Evolutionary conservation across 2,329 filamentous ascomycete species (phyloP), one percentile per base, ranked within the genome.

Genomic region (Penicillium sp.): DNA sequence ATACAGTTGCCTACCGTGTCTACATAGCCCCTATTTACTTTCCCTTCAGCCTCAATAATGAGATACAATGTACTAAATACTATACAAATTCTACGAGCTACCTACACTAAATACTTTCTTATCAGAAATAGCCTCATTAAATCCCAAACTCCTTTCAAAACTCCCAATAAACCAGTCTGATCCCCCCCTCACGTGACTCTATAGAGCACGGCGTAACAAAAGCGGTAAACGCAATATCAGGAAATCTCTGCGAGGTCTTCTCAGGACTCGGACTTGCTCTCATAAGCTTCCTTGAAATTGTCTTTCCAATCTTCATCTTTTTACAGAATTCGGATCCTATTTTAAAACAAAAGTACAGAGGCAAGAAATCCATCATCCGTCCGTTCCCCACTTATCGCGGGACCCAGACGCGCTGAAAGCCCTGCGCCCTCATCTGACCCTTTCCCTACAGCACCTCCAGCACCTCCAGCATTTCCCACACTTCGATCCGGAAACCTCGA

Each of bases 351-450:
- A 50, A 39, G 36, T 33, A 9, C 39, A 45, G 21, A 52, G 39
- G 50, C 40, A 52, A 52, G 50, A 36, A 36, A 51, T 41, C 31
- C n/a, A 55, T 55, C 53, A 55, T 55, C 48, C 59, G 61, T 58
- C 58, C 58, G 53, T 63, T 63, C 59, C 63, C 62, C 61, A 62
- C 64, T 63, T 62, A 65, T 65, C 65, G 58, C 62, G 58, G 60
- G 58, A 60, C 57, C 62, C 62, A 58, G 59, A 65, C 65, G 60
- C 65, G 62, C 62, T 61, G 63, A 63, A 66, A 65, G 63, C 55
- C 64, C 59, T 63, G 61, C 62, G 54, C 53, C 65, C 61, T 65
- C 62, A 66, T 65, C 67, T 65, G 66, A 63, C 63, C 53, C 65
- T 65, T 61, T 63, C 63, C 56, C 55, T 60, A 57, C 62, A 50